Percentiles rank a stretch among this genome's conserved stretches.
These are phyloP conservation scores for Tricholoma saponaceum DNA, from an alignment of 768 basidiomycete species.

Conservation along the genomic window DNA sequence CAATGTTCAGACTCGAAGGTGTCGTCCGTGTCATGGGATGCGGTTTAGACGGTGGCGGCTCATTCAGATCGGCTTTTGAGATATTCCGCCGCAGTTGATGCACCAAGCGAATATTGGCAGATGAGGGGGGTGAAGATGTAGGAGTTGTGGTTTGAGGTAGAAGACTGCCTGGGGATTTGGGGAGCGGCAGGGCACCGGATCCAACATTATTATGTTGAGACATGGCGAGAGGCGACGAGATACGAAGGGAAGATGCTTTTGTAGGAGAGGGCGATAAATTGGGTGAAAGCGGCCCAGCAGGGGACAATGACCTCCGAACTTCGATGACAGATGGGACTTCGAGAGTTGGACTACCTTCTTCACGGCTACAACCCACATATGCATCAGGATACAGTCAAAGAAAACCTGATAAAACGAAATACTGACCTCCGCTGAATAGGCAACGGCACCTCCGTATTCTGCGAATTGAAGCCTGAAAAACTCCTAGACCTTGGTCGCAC, in stretches of 20 bases:
- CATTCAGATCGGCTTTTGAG: slow-evolving; percentile 21
- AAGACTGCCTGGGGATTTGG: slow-evolving; percentile 35
- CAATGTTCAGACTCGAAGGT: background rate
- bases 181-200: background rate
- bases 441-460: slow-evolving; percentile 23
- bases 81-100: slow-evolving; percentile 23
- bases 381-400: slow-evolving; percentile 1
- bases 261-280: slow-evolving; percentile 6
- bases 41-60: background rate
- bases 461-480: slow-evolving; percentile 66
- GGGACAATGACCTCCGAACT: slow-evolving; percentile 15
- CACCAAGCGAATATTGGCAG: slow-evolving; percentile 5
- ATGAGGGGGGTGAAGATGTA: slow-evolving; percentile 16
- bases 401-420: background rate
- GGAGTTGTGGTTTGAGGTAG: slow-evolving; percentile 22
- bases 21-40: slow-evolving; percentile 7
- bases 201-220: background rate
- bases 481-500: slow-evolving; percentile 68
- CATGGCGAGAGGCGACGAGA: slow-evolving; percentile 8
- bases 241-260: slow-evolving; percentile 15
- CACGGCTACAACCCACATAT: slow-evolving; percentile 16
- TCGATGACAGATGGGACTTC: slow-evolving; percentile 19
- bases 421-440: slow-evolving; percentile 27
- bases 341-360: slow-evolving; percentile 17
- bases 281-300: slow-evolving; percentile 11